A percentile compares a stretch with the other conserved stretches of the same genome.
Conservation (phyloP, 345 rosid genomes). For the Turritis glabra region DNA sequence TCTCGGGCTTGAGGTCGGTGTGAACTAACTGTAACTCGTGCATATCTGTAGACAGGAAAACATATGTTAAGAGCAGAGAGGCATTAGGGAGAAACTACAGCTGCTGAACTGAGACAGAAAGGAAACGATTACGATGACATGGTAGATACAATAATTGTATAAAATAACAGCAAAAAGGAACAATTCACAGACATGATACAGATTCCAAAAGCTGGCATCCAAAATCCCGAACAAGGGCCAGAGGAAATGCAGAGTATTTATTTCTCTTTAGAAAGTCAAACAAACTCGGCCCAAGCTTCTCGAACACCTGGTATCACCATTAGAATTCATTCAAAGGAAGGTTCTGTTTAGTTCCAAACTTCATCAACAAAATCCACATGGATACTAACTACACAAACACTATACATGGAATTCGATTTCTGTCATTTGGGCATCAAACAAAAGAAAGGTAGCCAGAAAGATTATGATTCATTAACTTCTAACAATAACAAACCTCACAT, state of each 20-base stretch:
- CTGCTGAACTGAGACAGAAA: constrained; percentile 21
- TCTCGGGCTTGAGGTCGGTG: constrained; percentile 92
- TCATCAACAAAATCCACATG: constrained; percentile 38
- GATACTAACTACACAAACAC: constrained; percentile 28
- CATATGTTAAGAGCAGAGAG: constrained; percentile 23
- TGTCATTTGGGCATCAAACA: not conserved
- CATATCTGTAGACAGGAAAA: constrained; percentile 62
- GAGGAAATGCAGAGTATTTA: constrained; percentile 87
- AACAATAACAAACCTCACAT: constrained; percentile 6
- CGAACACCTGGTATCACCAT: constrained; percentile 89
- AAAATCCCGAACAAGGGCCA: constrained; percentile 92
- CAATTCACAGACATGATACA: constrained; percentile 89
- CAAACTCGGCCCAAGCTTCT: constrained; percentile 98
- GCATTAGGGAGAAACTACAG: not conserved
- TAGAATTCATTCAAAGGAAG: constrained; percentile 63
- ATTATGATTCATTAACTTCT: constrained; percentile 11
- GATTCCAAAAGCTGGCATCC: constrained; percentile 95
- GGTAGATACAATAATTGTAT: constrained; percentile 21
- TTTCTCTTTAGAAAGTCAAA: constrained; percentile 93
- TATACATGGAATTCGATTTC: constrained; percentile 7
- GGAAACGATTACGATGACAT: constrained; percentile 29
- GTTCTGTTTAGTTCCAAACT: constrained; percentile 52
- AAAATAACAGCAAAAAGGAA: constrained; percentile 38
- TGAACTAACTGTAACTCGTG: constrained; percentile 76
- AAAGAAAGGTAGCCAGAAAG: not conserved